Evolutionary conservation across 805 yeast species (phyloP).

Genomic region (Maudiozyma barnettii): DNA sequence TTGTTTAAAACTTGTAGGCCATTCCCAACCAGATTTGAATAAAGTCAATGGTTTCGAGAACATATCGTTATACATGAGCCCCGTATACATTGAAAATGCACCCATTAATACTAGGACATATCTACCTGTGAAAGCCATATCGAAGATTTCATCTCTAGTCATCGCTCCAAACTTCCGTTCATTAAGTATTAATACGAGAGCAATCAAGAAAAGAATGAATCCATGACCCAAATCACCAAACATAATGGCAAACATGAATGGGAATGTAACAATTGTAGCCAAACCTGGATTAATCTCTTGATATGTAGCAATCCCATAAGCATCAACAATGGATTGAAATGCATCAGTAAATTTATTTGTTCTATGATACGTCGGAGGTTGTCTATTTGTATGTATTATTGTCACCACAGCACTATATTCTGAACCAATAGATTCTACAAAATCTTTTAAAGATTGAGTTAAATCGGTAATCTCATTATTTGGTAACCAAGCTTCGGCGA

Average conservation of each 20-base stretch:
- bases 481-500: conserved; percentile 98
- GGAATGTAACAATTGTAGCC: conserved; percentile 91
- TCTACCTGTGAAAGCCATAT: conserved; percentile 92
- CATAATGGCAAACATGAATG: conserved; percentile 98
- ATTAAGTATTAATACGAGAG: conserved; percentile 57
- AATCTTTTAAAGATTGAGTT: conserved; percentile 52
- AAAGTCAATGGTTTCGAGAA: conserved; percentile 86
- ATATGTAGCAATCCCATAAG: conserved; percentile 89
- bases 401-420: conserved; percentile 47
- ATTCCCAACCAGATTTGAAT: conserved; percentile 85
- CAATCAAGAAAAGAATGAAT: conserved; percentile 66
- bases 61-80: conserved; percentile 84
- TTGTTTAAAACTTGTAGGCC: conserved; percentile 66
- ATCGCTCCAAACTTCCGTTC: conserved; percentile 60
- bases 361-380: conserved; percentile 91
- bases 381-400: conserved; percentile 61
- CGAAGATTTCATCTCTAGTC: conserved; percentile 86
- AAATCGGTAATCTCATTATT: conserved; percentile 60
- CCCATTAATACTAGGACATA: conserved; percentile 92
- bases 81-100: conserved; percentile 88
- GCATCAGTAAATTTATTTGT: conserved; percentile 93
- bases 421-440: conserved; percentile 25
- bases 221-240: conserved; percentile 99
- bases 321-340: conserved; percentile 88
- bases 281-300: conserved; percentile 94